Conservation (phyloP, 345 rosid genomes). For the Rhodomyrtus tomentosa region DNA sequence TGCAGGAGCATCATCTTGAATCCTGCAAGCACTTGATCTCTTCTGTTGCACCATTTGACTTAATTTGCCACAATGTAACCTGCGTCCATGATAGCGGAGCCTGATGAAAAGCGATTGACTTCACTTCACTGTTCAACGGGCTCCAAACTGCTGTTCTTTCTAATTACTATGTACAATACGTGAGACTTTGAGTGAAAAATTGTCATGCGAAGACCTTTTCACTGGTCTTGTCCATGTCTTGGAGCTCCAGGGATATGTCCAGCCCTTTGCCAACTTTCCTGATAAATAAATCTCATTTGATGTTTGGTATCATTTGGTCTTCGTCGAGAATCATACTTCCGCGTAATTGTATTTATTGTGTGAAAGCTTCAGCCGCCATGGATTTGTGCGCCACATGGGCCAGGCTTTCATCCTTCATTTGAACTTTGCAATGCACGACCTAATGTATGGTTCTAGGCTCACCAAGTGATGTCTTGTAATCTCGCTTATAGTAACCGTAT, state of each 20-base stretch:
- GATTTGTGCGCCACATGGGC: neutral
- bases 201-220: neutral
- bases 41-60: slow-evolving; percentile 60
- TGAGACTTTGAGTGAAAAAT: neutral
- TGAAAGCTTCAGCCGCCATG: neutral
- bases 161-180: neutral
- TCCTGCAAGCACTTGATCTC: slow-evolving; percentile 79
- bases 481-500: neutral
- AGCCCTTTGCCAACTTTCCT: neutral
- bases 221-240: neutral
- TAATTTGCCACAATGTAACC: slow-evolving; percentile 69
- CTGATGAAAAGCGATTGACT: neutral
- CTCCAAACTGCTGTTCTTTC: neutral
- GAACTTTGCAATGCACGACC: neutral
- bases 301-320: neutral
- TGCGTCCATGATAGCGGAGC: slow-evolving; percentile 38
- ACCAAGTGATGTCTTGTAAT: neutral
- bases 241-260: neutral
- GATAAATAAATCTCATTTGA: neutral
- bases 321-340: neutral
- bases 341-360: neutral
- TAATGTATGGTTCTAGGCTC: too few relatives aligned
- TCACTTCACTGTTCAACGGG: neutral
- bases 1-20: neutral
- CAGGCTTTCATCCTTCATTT: neutral